Percentiles rank a stretch among this genome's conserved stretches.
Evolutionary conservation across 192 early-diverging fungal genomes (phyloP).

Genomic region (Coemansia sp.): DNA sequence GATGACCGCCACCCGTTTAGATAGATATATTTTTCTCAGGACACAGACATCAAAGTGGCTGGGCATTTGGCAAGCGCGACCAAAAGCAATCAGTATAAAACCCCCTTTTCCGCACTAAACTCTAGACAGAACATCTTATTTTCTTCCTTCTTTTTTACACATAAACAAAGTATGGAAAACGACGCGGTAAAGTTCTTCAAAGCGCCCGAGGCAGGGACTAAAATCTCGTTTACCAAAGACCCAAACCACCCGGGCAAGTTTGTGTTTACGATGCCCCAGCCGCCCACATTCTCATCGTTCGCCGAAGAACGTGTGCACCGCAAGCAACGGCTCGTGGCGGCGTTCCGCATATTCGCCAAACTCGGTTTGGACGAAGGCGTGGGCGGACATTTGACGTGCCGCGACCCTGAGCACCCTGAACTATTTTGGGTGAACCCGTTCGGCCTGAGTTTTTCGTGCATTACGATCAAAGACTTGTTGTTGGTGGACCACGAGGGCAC

Average conservation of each 20-base stretch:
- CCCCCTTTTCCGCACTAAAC: neutral
- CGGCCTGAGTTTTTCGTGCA: conserved; percentile 57
- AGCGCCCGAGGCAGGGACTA: conserved; percentile 19
- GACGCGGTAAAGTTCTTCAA: conserved; percentile 28
- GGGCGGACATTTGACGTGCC: conserved; percentile 61
- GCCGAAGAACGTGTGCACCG: conserved; percentile 57
- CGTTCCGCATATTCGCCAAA: conserved; percentile 60
- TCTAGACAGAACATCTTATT: neutral
- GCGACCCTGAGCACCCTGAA: conserved; percentile 61
- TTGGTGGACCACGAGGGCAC: conserved; percentile 59
- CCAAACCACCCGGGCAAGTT: conserved; percentile 36
- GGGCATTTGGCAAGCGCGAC: neutral
- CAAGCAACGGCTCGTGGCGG: conserved; percentile 61
- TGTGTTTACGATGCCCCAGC: conserved; percentile 51
- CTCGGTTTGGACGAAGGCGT: conserved; percentile 63
- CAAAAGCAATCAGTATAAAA: neutral
- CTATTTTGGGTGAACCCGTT: conserved; percentile 67
- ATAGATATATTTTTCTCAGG: conserved; percentile 1
- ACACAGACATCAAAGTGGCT: neutral
- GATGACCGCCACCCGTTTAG: neutral
- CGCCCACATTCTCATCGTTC: conserved; percentile 50
- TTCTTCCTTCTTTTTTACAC: neutral
- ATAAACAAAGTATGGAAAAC: conserved; percentile 15
- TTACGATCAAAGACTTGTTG: conserved; percentile 58
- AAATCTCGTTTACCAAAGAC: conserved; percentile 39